A percentile compares a stretch with the other conserved stretches of the same genome.
Conservation (phyloP, 768 basidiomycete genomes). For the Leccinum obscurum region DNA sequence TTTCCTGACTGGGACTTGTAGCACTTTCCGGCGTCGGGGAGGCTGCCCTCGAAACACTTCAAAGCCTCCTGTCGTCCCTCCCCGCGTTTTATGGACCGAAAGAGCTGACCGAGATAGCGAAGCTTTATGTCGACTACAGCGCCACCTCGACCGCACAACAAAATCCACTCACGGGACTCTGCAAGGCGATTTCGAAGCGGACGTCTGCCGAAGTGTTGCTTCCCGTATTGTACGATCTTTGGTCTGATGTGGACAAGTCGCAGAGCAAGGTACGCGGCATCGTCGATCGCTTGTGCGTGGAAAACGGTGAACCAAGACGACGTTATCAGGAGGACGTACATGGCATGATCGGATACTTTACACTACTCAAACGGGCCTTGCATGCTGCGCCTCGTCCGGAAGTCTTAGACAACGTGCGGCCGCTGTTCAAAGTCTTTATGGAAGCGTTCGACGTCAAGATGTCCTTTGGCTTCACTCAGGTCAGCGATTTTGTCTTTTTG, state of each 20-base stretch:
- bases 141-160: constrained; percentile 10
- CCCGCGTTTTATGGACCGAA: constrained; percentile 77
- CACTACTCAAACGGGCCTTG: constrained; percentile 63
- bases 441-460: constrained; percentile 65
- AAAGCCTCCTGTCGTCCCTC: constrained; percentile 68
- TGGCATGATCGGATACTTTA: constrained; percentile 53
- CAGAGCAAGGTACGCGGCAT: constrained; percentile 37
- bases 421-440: constrained; percentile 76
- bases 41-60: constrained; percentile 52
- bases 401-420: constrained; percentile 64
- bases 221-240: constrained; percentile 59
- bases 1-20: constrained; percentile 13
- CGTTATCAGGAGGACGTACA: constrained; percentile 25
- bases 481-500: constrained; percentile 13
- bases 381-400: constrained; percentile 62
- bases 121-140: constrained; percentile 53
- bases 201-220: constrained; percentile 67
- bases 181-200: constrained; percentile 69
- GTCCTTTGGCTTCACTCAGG: constrained; percentile 30
- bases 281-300: background rate
- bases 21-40: constrained; percentile 34
- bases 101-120: constrained; percentile 58
- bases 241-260: constrained; percentile 42
- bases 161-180: constrained; percentile 42
- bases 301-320: background rate